Evolutionary conservation across 306 rosid genomes (phyloP).

Genomic region (Adenanthera pavonina): DNA sequence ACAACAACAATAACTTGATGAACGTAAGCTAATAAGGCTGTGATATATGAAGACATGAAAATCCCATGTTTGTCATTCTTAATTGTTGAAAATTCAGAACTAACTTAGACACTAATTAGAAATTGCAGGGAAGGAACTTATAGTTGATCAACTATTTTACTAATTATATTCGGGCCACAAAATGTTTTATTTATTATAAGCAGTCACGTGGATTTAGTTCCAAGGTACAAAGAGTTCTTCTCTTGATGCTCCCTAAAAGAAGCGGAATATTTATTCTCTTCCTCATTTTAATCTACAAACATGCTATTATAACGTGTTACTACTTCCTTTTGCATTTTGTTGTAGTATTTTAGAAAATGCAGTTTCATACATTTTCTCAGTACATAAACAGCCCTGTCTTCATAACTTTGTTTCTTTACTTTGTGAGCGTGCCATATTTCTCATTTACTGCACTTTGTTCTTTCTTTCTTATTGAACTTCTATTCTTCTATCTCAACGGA

Average conservation of each 20-base stretch:
- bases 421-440: conserved; percentile 2
- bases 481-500: not conserved
- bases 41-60: not conserved
- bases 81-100: conserved; percentile 5
- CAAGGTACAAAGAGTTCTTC: not conserved
- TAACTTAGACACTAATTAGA: not conserved
- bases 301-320: not conserved
- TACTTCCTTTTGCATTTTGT: not conserved
- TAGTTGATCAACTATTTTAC: not conserved
- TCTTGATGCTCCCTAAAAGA: not conserved
- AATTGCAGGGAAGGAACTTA: not conserved
- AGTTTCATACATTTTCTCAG: not conserved
- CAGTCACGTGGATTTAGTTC: not conserved
- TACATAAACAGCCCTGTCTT: not conserved
- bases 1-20: conserved; percentile 1
- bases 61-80: not conserved
- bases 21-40: conserved; percentile 8
- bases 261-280: not conserved
- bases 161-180: not conserved
- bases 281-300: not conserved
- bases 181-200: not conserved
- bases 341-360: not conserved
- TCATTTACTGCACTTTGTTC: not conserved
- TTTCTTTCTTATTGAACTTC: not conserved
- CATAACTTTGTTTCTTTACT: not conserved